Percentiles rank a stretch among this genome's conserved stretches.
Evolutionary conservation across 352 stramenopile genomes (phyloP).

Genomic region (Globisporangium iwayamae): DNA sequence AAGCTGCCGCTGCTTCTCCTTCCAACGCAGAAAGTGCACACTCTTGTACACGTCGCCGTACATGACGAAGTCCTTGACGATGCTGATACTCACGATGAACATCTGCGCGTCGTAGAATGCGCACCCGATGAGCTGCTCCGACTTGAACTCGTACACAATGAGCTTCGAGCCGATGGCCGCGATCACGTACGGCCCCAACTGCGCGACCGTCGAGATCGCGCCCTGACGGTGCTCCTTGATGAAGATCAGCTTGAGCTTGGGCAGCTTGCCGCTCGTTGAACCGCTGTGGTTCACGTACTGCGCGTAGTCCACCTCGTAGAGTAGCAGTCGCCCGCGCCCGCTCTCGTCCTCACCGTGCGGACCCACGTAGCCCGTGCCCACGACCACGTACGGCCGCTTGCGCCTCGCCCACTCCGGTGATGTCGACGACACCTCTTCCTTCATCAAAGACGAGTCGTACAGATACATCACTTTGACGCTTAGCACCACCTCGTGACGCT

Average conservation of each 20-base stretch:
- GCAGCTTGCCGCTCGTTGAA: conserved; percentile 70
- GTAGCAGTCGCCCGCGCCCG: conserved; percentile 70
- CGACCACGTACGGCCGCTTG: conserved; percentile 78
- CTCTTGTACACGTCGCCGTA: conserved; percentile 89
- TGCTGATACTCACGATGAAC: conserved; percentile 80
- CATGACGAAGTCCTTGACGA: conserved; percentile 85
- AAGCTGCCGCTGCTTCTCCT: conserved; percentile 77
- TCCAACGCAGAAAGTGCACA: conserved; percentile 85
- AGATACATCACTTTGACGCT: conserved; percentile 85
- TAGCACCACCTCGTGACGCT: conserved; percentile 82
- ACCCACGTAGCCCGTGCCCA: conserved; percentile 80
- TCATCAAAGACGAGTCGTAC: conserved; percentile 78
- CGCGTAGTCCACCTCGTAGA: conserved; percentile 88
- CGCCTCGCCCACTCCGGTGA: conserved; percentile 74
- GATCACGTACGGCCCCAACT: conserved; percentile 82
- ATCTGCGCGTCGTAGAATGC: conserved; percentile 88
- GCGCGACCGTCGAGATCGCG: conserved; percentile 70
- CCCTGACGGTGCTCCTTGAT: conserved; percentile 86
- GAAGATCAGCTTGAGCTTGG: conserved; percentile 77
- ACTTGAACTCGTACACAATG: conserved; percentile 89
- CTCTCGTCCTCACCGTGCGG: conserved; percentile 86
- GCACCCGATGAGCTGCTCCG: conserved; percentile 79
- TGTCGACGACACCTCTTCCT: conserved; percentile 58
- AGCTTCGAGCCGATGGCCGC: conserved; percentile 83
- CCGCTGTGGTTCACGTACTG: conserved; percentile 82